phyloP scores from a whole-genome alignment of 1,284 basidiomycete genomes.

The Leccinum fallax region DNA sequence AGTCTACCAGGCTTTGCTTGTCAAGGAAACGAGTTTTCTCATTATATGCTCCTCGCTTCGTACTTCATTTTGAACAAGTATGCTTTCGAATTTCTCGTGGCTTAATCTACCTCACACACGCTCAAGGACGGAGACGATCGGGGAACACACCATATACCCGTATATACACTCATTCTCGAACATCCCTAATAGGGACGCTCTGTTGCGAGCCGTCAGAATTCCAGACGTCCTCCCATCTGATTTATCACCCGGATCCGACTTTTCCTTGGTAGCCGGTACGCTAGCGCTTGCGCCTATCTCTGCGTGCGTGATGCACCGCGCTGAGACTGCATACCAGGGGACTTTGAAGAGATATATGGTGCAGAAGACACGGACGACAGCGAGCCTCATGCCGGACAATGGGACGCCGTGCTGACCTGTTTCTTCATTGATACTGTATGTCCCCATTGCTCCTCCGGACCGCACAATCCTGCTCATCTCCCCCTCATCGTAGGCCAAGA shows the following conservation, averaged over 20 bases:
- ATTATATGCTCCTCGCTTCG: conserved; percentile 88
- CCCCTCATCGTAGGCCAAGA: conserved; percentile 67
- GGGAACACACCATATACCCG: conserved; percentile 80
- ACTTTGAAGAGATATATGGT: conserved; percentile 93
- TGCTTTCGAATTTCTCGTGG: conserved; percentile 5
- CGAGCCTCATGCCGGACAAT: conserved; percentile 73
- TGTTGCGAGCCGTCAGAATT: conserved; percentile 70
- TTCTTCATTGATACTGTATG: conserved; percentile 95
- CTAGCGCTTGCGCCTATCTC: too few species aligned
- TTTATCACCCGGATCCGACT: conserved; percentile 64
- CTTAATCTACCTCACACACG: neutral
- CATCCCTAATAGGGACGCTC: conserved; percentile 54
- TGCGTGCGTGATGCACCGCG: neutral
- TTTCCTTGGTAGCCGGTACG: conserved; percentile 84
- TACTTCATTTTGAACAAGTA: conserved; percentile 85
- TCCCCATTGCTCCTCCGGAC: neutral
- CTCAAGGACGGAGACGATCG: conserved; percentile 64
- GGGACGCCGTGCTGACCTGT: conserved; percentile 92
- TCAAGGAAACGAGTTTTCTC: conserved; percentile 93
- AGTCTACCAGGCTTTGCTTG: conserved; percentile 71
- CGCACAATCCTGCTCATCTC: neutral
- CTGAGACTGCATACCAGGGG: conserved; percentile 50
- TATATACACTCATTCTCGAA: conserved; percentile 74
- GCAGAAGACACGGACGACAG: conserved; percentile 45
- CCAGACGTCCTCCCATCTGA: conserved; percentile 84